Evolutionary conservation across 306 rosid species (phyloP).

Genomic region (Cicer cuneatum): DNA sequence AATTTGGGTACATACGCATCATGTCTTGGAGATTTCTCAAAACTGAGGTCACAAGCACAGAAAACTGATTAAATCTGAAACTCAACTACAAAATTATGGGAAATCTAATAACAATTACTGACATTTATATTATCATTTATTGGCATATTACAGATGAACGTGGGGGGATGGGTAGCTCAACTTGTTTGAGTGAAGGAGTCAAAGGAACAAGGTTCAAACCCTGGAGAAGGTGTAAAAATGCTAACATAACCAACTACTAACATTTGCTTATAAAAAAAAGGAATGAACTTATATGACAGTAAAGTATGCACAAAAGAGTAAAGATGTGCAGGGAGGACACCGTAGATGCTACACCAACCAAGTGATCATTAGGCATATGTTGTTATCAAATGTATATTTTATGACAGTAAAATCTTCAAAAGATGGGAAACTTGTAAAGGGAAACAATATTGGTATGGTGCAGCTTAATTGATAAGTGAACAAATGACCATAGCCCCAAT

Average conservation of each 20-base stretch:
- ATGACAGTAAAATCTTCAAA: constrained; percentile 20
- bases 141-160: neutral
- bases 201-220: too few species aligned
- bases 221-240: too few species aligned
- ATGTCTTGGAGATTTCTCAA: constrained; percentile 93
- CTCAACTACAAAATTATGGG: constrained; percentile 13
- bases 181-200: too few species aligned
- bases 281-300: neutral
- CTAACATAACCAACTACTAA: too few species aligned
- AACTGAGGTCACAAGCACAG: constrained; percentile 57
- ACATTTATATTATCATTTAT: constrained; percentile 4
- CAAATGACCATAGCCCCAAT: neutral
- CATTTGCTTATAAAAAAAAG: neutral
- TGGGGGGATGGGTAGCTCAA: too few species aligned
- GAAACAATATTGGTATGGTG: constrained; percentile 3
- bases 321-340: constrained; percentile 11
- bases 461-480: neutral
- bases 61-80: constrained; percentile 31
- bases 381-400: neutral
- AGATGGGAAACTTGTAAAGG: constrained; percentile 10
- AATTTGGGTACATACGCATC: constrained; percentile 80
- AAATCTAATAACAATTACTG: constrained; percentile 29
- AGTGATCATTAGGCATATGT: neutral
- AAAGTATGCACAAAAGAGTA: constrained; percentile 9
- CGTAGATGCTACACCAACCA: neutral